Conservation (phyloP, 139 green algal genomes). For the Coelastrella sp. region DNA sequence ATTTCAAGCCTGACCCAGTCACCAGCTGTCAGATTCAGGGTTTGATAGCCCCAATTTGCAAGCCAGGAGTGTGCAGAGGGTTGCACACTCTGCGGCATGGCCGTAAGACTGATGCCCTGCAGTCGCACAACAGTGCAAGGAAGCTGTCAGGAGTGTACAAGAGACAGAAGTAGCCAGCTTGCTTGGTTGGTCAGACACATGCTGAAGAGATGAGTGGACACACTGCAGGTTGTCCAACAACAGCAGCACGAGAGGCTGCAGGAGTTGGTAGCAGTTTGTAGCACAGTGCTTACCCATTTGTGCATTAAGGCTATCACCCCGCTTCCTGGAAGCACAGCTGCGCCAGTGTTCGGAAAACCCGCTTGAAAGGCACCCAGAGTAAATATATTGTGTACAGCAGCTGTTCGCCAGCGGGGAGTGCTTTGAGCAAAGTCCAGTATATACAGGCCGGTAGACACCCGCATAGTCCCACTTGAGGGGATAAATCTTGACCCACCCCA, state of each 20-base stretch:
- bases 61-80: not conserved
- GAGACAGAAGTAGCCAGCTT: no score
- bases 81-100: constrained; percentile 22
- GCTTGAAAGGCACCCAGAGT: not conserved
- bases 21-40: constrained; percentile 27
- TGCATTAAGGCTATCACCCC: constrained; percentile 23
- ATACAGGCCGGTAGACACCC: constrained; percentile 2
- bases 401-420: not conserved
- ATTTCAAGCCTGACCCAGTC: constrained; percentile 20
- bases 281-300: constrained; percentile 21
- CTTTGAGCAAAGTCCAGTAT: constrained; percentile 16
- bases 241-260: no score
- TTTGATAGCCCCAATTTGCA: not conserved
- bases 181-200: no score
- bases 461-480: not conserved
- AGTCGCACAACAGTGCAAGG: no score
- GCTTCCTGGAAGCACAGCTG: not conserved
- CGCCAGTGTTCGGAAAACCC: constrained; percentile 17
- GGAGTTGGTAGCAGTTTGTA: no score
- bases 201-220: no score
- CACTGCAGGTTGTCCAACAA: no score
- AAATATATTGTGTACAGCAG: constrained; percentile 21
- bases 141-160: no score
- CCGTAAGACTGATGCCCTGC: constrained; percentile 22
- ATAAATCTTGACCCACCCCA: constrained; percentile 13